These are phyloP conservation scores for Phytophthora pluvialis DNA, from an alignment of 352 stramenopile genomes.

Conservation along the genomic window DNA sequence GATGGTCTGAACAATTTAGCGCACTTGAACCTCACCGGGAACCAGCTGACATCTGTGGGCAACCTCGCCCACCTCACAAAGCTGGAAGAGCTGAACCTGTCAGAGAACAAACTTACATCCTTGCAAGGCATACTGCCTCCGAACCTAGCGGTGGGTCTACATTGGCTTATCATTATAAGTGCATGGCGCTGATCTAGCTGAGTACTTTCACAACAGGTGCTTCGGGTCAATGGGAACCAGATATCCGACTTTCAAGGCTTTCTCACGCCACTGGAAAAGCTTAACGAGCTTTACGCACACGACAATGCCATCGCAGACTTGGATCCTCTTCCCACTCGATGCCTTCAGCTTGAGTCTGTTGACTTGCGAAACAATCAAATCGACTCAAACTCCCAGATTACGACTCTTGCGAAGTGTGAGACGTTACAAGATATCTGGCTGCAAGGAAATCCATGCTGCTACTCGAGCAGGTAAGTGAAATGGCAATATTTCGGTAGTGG, in stretches of 20 bases:
- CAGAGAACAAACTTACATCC: conserved; percentile 58
- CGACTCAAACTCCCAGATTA: conserved; percentile 29
- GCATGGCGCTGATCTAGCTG: neutral
- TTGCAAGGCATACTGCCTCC: conserved; percentile 60
- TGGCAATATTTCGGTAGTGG: neutral
- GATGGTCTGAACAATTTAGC: conserved; percentile 61
- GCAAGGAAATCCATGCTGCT: conserved; percentile 69
- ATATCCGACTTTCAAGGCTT: conserved; percentile 53
- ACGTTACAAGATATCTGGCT: conserved; percentile 72
- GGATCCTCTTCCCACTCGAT: conserved; percentile 35
- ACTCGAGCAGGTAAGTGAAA: conserved; percentile 46
- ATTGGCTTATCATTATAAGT: neutral
- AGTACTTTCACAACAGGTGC: conserved; percentile 32
- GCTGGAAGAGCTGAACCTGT: conserved; percentile 75
- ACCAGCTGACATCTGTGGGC: conserved; percentile 58
- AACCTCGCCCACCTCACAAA: conserved; percentile 71
- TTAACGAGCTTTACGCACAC: conserved; percentile 77
- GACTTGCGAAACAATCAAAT: conserved; percentile 73
- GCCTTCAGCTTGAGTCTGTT: conserved; percentile 70
- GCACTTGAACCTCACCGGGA: conserved; percentile 70
- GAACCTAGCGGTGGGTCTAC: conserved; percentile 47
- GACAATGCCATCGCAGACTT: conserved; percentile 57
- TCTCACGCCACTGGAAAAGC: conserved; percentile 37
- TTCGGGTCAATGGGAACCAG: conserved; percentile 60
- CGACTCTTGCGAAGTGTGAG: conserved; percentile 31